phyloP scores from a whole-genome alignment of 345 rosid species.

The Brassica incana region DNA sequence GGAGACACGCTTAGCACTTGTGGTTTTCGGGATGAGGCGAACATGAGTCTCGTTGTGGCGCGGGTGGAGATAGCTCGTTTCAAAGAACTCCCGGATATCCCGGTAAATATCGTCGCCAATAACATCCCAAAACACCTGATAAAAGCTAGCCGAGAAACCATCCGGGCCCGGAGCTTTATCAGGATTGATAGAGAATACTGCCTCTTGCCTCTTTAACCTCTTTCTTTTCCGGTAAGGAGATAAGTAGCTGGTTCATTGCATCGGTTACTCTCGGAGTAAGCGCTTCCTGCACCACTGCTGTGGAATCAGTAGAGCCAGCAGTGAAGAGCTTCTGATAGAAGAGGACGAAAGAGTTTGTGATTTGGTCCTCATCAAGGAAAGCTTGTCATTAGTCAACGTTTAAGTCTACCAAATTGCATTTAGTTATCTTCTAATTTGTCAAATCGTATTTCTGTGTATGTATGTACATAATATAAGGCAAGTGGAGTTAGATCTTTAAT shows the following conservation, averaged over 20 bases:
- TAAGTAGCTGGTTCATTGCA: neutral
- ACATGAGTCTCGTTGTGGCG: neutral
- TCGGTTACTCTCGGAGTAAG: neutral
- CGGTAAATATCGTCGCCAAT: neutral
- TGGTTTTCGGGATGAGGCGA: neutral
- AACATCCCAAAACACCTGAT: neutral
- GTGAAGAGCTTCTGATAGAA: neutral
- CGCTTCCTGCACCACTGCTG: neutral
- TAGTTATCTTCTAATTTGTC: neutral
- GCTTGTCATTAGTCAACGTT: conserved; percentile 16
- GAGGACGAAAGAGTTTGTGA: no score
- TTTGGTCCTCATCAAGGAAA: neutral
- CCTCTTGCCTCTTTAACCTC: neutral
- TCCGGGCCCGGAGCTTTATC: neutral
- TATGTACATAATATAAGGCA: neutral
- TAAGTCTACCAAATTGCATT: neutral
- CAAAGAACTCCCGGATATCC: neutral
- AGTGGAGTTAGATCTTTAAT: conserved; percentile 25
- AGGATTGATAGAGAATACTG: neutral
- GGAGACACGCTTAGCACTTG: no score
- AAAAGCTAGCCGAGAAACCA: neutral
- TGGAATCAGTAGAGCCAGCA: neutral
- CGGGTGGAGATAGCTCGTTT: neutral
- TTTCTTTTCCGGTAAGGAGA: neutral
- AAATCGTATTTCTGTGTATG: neutral